Conservation (phyloP, 805 yeast genomes). For the Pichia sporocuriosa region DNA sequence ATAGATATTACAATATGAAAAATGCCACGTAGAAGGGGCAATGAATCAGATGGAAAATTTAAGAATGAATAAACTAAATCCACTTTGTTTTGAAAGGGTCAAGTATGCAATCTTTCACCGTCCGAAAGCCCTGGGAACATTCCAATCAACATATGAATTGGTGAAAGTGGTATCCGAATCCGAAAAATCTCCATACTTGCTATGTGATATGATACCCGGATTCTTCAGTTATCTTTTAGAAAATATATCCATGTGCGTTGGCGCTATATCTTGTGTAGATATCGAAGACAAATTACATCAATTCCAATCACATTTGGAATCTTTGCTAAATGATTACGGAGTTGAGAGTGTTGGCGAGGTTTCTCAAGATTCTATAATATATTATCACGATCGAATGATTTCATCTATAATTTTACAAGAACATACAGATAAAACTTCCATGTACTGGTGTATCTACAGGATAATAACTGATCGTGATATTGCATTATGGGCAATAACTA, state of each 20-base stretch:
- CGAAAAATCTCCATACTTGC: neutral
- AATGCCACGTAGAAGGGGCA: too few species aligned
- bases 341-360: neutral
- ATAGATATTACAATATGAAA: too few species aligned
- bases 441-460: neutral
- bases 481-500: conserved; percentile 5
- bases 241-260: neutral
- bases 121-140: neutral
- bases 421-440: neutral
- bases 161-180: neutral
- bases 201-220: neutral
- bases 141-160: neutral
- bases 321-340: neutral
- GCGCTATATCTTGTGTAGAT: neutral
- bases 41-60: too few species aligned
- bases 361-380: conserved; percentile 3
- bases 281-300: neutral
- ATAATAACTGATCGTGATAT: neutral
- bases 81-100: neutral
- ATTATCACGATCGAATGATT: conserved; percentile 3
- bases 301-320: neutral
- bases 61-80: neutral
- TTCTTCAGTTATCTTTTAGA: neutral
- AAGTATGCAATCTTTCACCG: neutral
- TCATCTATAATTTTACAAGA: too few species aligned